Conservation (phyloP, 2,329 filamentous ascomycete genomes). For the Talaromyces sp. region DNA sequence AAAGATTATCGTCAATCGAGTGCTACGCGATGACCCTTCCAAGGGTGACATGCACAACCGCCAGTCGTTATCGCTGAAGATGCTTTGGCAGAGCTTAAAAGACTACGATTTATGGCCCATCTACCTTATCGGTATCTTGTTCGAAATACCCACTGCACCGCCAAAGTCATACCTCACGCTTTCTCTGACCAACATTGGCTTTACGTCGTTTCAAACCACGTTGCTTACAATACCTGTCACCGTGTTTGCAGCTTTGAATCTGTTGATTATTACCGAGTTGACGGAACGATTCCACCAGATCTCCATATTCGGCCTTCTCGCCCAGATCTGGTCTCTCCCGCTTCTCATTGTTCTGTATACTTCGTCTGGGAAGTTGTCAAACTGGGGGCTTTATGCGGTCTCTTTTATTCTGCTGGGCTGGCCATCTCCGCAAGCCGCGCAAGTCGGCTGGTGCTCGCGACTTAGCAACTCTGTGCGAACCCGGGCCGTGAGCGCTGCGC, state of each 20-base stretch:
- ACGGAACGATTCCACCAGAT: conserved; percentile 54
- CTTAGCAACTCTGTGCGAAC: conserved; percentile 40
- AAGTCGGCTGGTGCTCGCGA: conserved; percentile 42
- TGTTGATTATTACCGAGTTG: conserved; percentile 50
- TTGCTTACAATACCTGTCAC: conserved; percentile 58
- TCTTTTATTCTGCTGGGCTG: conserved; percentile 51
- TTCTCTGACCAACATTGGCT: conserved; percentile 49
- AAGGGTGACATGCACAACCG: conserved; percentile 55
- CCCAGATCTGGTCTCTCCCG: conserved; percentile 50
- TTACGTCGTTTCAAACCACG: conserved; percentile 56
- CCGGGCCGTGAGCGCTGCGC: conserved; percentile 36
- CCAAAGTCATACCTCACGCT: conserved; percentile 36
- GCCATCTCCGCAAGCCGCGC: conserved; percentile 55
- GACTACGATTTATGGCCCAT: conserved; percentile 50
- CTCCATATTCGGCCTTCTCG: conserved; percentile 49
- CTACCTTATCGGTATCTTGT: conserved; percentile 34
- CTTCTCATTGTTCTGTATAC: conserved; percentile 49
- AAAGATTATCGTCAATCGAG: conserved; percentile 60
- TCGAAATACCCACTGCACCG: conserved; percentile 36
- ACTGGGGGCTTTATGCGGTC: conserved; percentile 51
- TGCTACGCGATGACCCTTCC: conserved; percentile 48
- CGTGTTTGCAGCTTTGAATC: conserved; percentile 52
- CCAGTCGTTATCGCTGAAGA: conserved; percentile 42
- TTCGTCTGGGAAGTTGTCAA: conserved; percentile 43
- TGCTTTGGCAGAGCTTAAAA: conserved; percentile 45